Evolutionary conservation across 2,329 filamentous ascomycete species (phyloP).

Genomic region (Zarea fungicola): DNA sequence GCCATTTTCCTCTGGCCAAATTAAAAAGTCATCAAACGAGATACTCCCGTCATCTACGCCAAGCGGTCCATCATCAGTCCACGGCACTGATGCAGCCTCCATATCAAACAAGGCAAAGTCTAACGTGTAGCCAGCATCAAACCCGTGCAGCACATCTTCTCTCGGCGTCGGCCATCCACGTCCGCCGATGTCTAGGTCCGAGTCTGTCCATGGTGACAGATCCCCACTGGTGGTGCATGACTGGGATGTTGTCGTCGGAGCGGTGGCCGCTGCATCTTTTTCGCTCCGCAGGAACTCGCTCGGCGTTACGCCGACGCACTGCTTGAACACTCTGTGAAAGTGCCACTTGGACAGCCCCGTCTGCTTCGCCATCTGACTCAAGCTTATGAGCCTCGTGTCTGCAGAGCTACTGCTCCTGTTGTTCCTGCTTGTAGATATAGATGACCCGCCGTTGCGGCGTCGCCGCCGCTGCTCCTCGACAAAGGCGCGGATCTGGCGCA

Average conservation of each 20-base stretch:
- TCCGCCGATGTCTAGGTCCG: slow-evolving; percentile 1
- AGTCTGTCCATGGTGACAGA: slow-evolving; percentile 7
- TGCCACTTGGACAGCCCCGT: slow-evolving; percentile 52
- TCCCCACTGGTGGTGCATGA: slow-evolving; percentile 14
- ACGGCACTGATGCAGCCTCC: not conserved
- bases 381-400: slow-evolving; percentile 20
- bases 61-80: not conserved
- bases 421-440: no score
- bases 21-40: slow-evolving; percentile 18
- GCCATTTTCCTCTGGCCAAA: slow-evolving; percentile 13
- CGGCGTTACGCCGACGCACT: slow-evolving; percentile 45
- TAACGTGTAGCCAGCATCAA: not conserved
- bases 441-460: not conserved
- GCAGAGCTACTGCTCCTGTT: no score
- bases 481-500: slow-evolving; percentile 34
- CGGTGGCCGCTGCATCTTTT: not conserved
- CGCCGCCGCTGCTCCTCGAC: slow-evolving; percentile 24
- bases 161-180: not conserved
- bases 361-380: slow-evolving; percentile 44
- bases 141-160: not conserved
- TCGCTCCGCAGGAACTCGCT: slow-evolving; percentile 25
- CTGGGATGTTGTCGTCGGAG: not conserved
- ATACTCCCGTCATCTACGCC: slow-evolving; percentile 5
- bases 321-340: slow-evolving; percentile 55
- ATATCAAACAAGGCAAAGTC: slow-evolving; percentile 6